These are phyloP conservation scores for Aspergillus sp. DNA, from an alignment of 2,329 filamentous ascomycete genomes.

Conservation along the genomic window DNA sequence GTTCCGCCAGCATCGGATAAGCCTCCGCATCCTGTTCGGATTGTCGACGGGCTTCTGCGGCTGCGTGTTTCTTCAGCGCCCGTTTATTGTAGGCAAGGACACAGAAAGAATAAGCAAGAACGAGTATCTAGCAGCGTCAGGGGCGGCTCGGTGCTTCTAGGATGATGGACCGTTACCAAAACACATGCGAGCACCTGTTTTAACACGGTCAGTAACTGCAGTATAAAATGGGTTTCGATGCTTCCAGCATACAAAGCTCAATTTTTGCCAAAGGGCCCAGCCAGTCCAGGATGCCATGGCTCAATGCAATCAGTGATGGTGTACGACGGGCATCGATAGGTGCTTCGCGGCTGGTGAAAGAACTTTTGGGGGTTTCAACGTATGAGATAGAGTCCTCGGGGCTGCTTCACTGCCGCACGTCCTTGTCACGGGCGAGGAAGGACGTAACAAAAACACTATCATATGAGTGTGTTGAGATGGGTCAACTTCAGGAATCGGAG, in stretches of 20 bases:
- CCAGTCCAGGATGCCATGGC: conserved; percentile 57
- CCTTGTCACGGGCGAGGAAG: not conserved
- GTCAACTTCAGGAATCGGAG: too few relatives aligned
- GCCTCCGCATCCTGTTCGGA: conserved; percentile 51
- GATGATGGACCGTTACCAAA: conserved; percentile 50
- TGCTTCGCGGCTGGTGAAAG: too few relatives aligned
- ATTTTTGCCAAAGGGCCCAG: conserved; percentile 84
- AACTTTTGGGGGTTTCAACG: too few relatives aligned
- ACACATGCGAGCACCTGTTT: conserved; percentile 67
- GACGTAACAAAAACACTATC: not conserved
- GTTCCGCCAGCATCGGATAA: conserved; percentile 51
- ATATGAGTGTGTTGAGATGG: too few relatives aligned
- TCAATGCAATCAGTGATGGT: not conserved
- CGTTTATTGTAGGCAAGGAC: conserved; percentile 60
- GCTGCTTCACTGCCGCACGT: not conserved
- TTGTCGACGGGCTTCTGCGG: conserved; percentile 65
- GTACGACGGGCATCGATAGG: not conserved
- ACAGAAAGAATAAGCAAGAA: conserved; percentile 64
- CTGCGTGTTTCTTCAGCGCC: conserved; percentile 59
- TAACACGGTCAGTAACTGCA: conserved; percentile 13
- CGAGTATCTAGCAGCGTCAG: conserved; percentile 50
- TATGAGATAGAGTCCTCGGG: too few relatives aligned
- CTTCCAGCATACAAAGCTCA: conserved; percentile 72
- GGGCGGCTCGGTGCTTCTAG: conserved; percentile 3
- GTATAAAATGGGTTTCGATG: not conserved